Conservation (phyloP, 768 basidiomycete genomes). For the Kwoniella dejecticola region DNA sequence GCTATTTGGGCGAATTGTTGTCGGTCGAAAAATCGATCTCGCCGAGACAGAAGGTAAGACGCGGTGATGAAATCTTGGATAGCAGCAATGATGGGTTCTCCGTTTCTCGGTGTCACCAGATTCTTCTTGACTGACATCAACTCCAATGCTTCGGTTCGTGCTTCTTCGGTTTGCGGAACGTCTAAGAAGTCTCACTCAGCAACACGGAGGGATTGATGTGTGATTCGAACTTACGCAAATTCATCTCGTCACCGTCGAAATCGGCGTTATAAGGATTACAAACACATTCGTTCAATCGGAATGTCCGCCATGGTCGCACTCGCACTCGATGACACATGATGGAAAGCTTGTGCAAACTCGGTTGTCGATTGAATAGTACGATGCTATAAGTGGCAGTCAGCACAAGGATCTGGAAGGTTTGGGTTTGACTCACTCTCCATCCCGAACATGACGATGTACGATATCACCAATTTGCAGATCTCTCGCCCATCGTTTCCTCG, state of each 20-base stretch:
- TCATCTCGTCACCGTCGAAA: constrained; percentile 99
- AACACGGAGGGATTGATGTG: too few relatives aligned
- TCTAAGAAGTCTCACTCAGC: constrained; percentile 60
- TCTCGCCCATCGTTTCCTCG: constrained; percentile 65
- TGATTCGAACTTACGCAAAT: constrained; percentile 78
- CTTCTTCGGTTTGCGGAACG: constrained; percentile 98
- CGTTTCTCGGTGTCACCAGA: constrained; percentile 95
- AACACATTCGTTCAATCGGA: constrained; percentile 97
- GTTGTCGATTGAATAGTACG: constrained; percentile 97
- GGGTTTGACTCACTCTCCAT: constrained; percentile 68
- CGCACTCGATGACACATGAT: constrained; percentile 96
- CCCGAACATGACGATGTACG: constrained; percentile 90
- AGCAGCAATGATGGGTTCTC: constrained; percentile 98
- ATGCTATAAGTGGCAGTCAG: constrained; percentile 59
- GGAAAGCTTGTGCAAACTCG: constrained; percentile 96
- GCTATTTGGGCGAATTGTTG: constrained; percentile 95
- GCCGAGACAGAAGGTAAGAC: constrained; percentile 88
- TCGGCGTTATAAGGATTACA: constrained; percentile 99
- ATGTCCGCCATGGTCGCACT: constrained; percentile 94
- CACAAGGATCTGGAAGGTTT: background rate
- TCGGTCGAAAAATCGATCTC: constrained; percentile 90
- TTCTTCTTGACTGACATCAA: constrained; percentile 97
- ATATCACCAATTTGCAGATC: constrained; percentile 81
- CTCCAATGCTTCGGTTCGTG: constrained; percentile 91
- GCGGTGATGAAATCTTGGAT: constrained; percentile 99